Evolutionary conservation across 768 basidiomycete species (phyloP).

Genomic region (Hemileccinum impolitum): DNA sequence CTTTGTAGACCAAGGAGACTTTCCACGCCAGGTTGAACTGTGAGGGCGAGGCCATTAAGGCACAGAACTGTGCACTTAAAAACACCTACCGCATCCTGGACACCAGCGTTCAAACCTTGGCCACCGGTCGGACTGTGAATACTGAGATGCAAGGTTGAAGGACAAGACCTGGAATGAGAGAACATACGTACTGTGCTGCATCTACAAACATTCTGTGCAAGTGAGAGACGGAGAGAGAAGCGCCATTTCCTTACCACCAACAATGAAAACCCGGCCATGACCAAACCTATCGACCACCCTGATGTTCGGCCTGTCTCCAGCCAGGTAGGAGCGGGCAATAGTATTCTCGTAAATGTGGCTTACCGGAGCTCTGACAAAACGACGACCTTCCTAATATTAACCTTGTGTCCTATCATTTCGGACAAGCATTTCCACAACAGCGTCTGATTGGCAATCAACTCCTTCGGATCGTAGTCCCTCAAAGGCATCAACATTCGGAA

Average conservation of each 20-base stretch:
- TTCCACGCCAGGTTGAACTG: slow-evolving; percentile 47
- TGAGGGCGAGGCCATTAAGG: background rate
- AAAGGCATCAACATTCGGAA: slow-evolving; percentile 4
- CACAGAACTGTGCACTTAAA: background rate
- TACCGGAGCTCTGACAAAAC: slow-evolving; percentile 26
- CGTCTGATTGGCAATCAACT: slow-evolving; percentile 16
- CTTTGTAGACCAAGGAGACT: slow-evolving; percentile 39
- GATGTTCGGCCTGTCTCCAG: slow-evolving; percentile 39
- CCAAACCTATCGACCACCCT: slow-evolving; percentile 46
- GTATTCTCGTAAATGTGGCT: background rate
- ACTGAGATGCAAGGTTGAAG: slow-evolving; percentile 7
- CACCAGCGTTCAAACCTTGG: slow-evolving; percentile 35
- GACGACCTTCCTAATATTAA: slow-evolving; percentile 28
- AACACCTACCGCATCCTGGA: slow-evolving; percentile 37
- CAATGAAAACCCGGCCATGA: slow-evolving; percentile 42
- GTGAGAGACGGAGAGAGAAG: no score
- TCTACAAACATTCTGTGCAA: slow-evolving; percentile 29
- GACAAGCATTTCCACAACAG: slow-evolving; percentile 27
- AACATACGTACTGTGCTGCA: slow-evolving; percentile 37
- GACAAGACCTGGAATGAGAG: background rate
- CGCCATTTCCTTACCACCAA: slow-evolving; percentile 34
- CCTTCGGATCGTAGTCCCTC: slow-evolving; percentile 3
- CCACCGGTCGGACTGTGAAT: slow-evolving; percentile 23
- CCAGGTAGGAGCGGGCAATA: background rate
- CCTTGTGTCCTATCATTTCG: slow-evolving; percentile 22